Base-by-base conservation (phyloP, 257 asterid species). In the Linderniella brevidens region DNA sequence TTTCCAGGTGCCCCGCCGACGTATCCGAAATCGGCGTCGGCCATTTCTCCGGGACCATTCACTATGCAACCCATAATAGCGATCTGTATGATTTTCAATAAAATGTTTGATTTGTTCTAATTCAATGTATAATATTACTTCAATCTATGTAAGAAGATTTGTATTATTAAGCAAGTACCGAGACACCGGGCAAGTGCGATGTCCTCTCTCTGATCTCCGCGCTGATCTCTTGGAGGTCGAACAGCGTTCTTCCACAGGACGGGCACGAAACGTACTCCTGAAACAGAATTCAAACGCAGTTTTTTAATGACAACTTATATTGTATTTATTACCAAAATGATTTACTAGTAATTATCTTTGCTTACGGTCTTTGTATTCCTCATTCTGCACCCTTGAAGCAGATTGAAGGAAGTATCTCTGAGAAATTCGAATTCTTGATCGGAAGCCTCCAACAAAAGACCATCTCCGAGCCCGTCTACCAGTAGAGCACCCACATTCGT, bases 1-100 rank as follows among this genome's bases (percentile, higher is more conserved):
- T 90, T 90, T 58, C 99, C 99, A 46, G 99, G 99, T 32, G 96
- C 92, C 48, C 99, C 99, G 9, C 96, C 99, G 35, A 90, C 99
- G 44, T 90, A 90, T 35, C 99, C 99, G 58, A 90, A 90, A 74
- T 90, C 96, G 16, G 99, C 99, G 63, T 90, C 99, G 11, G 96
- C 99, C 99, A 90, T 90, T 68, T 90, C 99, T 63, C 99, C 99
- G 0, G 96, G 99, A 39, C 99, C 99, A 56, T 90, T 90, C 64
- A 90, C 99, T 52, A 85, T 90, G 77, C 99, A 90, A 32, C 99
- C 99, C 99, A 90, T 90, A 52, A 90, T 90, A 19, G 99, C 99
- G 52, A 90, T 90, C 99, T 90, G 71, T 40, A 48, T n/a, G 58
- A 10, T 35, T 39, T 48, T 53, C 25, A 8, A 40, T 35, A 41